Evolutionary conservation across 768 basidiomycete genomes (phyloP), one percentile per base, ranked within the genome.

Genomic region (Hygrophorus pudorinus): DNA sequence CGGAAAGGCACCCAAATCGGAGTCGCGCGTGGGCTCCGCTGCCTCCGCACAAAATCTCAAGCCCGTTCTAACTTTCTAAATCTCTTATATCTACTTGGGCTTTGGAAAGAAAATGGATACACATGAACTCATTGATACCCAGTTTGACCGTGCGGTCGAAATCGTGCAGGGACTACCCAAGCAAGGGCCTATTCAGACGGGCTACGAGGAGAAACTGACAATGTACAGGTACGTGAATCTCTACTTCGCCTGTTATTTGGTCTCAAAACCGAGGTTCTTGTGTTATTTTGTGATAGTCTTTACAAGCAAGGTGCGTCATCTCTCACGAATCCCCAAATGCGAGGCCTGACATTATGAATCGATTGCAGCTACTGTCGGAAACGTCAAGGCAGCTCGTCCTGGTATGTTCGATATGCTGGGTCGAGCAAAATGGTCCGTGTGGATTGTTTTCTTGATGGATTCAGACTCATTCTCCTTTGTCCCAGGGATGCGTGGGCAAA

Each of bases 401-500:
- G 85, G 84, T 8, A 78, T 96, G 9, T 88, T 81, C 67, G 92
- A 97, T 59, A 81, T 94, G 78, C 67, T 96, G 5, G 88, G 87
- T 33, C 71, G 91, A 52, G 91, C 92, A 16, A 97, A 97, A 67
- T 96, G 92, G 92, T 89, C 51, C 18, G 72, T 52, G n/a, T 48
- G 21, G 42, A 11, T 39, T 48, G 30, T 38, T 20, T 4, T 2
- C 16, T n/a, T 16, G 42, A 12, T 30, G 29, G 32, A 10, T 17
- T 38, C 16, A 16, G 18, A 12, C 21, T 38, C 18, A 14, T 24
- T 12, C 24, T 16, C n/a, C 20, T 34, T 36, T 12, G 16, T 16
- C 29, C 18, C 42, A 92, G 90, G 89, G 91, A 93, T 66, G 87
- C 87, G 35, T 97, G 93, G 93, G 82, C 85, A 38, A 94, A 92